phyloP scores from a whole-genome alignment of 2,329 filamentous ascomycete genomes.

The Scopulariopsis brevicaulis region DNA sequence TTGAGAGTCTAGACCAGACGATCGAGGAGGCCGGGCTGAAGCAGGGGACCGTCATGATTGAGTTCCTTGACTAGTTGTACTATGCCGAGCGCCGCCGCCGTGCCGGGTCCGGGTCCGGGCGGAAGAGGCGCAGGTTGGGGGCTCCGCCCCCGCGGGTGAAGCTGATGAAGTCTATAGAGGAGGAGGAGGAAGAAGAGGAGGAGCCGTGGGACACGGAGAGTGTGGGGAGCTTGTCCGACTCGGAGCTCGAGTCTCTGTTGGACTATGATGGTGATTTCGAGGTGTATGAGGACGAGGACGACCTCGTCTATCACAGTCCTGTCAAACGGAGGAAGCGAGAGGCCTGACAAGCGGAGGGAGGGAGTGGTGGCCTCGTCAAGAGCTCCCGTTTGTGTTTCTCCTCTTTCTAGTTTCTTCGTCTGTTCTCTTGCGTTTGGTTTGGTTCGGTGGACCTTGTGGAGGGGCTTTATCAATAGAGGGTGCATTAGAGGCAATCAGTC shows the following conservation, averaged over 20 bases:
- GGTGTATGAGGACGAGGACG: no score
- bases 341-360: no score
- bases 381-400: no score
- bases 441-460: neutral
- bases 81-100: neutral
- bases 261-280: no score
- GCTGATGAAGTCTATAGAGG: neutral
- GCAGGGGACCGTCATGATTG: constrained; percentile 92
- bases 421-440: neutral
- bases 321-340: no score
- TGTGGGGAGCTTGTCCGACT: neutral
- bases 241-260: neutral
- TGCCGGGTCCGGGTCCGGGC: no score
- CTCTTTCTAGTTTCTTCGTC: neutral
- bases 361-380: no score
- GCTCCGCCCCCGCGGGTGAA: neutral
- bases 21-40: constrained; percentile 78
- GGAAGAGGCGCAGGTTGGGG: neutral
- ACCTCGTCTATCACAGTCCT: no score
- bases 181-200: neutral
- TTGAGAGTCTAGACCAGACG: constrained; percentile 60
- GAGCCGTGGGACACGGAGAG: neutral
- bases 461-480: neutral
- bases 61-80: constrained; percentile 44
- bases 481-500: neutral